Conservation (phyloP, 305 asterid species). For the Fraxinus angustifolia region DNA sequence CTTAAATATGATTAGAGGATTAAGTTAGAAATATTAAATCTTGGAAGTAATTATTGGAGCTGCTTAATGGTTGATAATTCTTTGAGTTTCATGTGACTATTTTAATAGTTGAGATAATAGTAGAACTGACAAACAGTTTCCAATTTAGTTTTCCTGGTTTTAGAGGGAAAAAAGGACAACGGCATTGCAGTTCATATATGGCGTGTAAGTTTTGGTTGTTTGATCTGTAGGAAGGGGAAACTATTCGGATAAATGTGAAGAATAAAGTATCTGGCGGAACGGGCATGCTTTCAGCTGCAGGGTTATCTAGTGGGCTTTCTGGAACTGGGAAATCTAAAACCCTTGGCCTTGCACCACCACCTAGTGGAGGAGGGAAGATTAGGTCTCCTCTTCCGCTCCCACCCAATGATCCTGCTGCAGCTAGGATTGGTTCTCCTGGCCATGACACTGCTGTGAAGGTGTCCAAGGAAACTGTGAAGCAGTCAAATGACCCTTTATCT, state of each 20-base stretch:
- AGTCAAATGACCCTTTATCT: constrained; percentile 36
- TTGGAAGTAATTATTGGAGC: neutral
- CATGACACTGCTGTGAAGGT: constrained; percentile 21
- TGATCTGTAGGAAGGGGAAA: constrained; percentile 47
- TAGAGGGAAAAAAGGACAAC: neutral
- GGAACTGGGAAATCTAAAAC: constrained; percentile 32
- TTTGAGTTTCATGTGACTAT: neutral
- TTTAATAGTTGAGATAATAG: neutral
- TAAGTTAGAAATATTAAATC: neutral
- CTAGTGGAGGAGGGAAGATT: constrained; percentile 35
- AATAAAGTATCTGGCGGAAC: constrained; percentile 46
- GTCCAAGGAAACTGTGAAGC: constrained; percentile 27
- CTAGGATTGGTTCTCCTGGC: constrained; percentile 29
- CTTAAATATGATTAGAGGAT: neutral
- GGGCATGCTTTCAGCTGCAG: constrained; percentile 55
- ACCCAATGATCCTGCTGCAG: constrained; percentile 43
- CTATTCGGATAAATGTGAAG: constrained; percentile 48
- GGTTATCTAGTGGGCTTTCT: constrained; percentile 33
- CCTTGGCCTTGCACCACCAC: constrained; percentile 46
- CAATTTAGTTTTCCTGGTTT: neutral
- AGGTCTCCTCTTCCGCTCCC: constrained; percentile 55
- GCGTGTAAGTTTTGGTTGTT: constrained; percentile 11
- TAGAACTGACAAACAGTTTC: neutral
- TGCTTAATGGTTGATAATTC: neutral
- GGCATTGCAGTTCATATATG: neutral